phyloP scores from a whole-genome alignment of 177 flowering plant genomes.

The Tripterygium wilfordii region DNA sequence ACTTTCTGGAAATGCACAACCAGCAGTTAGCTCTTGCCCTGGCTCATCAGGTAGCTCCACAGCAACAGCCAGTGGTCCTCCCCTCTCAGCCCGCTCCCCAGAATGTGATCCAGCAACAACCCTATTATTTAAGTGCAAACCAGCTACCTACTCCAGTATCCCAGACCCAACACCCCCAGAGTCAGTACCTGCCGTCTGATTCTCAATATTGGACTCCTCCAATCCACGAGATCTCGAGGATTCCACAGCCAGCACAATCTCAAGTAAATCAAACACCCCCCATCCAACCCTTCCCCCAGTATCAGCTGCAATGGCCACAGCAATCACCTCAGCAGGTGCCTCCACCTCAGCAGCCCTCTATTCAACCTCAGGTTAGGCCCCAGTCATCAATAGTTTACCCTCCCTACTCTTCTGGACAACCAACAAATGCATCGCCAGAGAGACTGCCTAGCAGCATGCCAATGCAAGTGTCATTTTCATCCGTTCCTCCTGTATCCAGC shows the following conservation, averaged over 20 bases:
- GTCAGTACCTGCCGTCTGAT: constrained; percentile 52
- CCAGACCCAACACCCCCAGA: constrained; percentile 39
- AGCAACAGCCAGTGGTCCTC: constrained; percentile 37
- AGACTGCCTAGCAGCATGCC: constrained; percentile 50
- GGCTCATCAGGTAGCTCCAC: constrained; percentile 56
- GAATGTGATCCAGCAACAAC: constrained; percentile 37
- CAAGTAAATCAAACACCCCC: constrained; percentile 46
- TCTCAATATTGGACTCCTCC: constrained; percentile 54
- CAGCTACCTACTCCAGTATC: constrained; percentile 41
- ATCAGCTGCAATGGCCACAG: constrained; percentile 73
- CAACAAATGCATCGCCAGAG: constrained; percentile 45
- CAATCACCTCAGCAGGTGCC: constrained; percentile 45
- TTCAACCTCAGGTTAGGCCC: constrained; percentile 51
- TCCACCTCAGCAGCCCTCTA: constrained; percentile 40
- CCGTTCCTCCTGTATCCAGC: constrained; percentile 36
- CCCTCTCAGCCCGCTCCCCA: constrained; percentile 42
- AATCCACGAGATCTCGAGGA: constrained; percentile 40
- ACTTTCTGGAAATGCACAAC: constrained; percentile 39
- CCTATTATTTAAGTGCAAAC: constrained; percentile 47
- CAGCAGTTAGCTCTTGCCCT: constrained; percentile 87
- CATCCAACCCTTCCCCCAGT: constrained; percentile 41
- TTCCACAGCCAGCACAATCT: constrained; percentile 37
- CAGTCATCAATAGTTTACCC: constrained; percentile 47
- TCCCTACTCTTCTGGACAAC: constrained; percentile 46
- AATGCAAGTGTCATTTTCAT: constrained; percentile 60